Conservation (phyloP, 768 basidiomycete species). For the Suillus subluteus region DNA sequence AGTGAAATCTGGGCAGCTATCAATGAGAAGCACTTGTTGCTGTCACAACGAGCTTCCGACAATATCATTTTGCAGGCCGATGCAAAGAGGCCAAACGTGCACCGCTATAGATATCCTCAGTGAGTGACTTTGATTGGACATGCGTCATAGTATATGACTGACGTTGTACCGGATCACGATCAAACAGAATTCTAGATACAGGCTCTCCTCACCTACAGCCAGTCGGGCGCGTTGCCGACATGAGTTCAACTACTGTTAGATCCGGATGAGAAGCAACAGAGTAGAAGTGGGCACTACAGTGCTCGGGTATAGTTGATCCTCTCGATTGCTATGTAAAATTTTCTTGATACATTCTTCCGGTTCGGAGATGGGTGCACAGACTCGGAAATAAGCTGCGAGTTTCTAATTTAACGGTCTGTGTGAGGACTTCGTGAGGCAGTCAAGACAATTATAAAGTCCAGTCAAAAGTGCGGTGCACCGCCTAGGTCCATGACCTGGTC, state of each 20-base stretch:
- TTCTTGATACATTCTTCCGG: neutral
- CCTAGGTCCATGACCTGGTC: conserved; percentile 22
- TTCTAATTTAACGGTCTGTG: neutral
- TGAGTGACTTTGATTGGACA: conserved; percentile 39
- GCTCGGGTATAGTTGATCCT: neutral
- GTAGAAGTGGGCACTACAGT: neutral
- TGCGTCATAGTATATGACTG: conserved; percentile 1
- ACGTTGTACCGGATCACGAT: conserved; percentile 17
- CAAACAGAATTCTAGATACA: conserved; percentile 56
- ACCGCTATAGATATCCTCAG: conserved; percentile 76
- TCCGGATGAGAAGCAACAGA: conserved; percentile 14
- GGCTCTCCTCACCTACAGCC: conserved; percentile 62
- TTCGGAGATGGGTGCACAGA: conserved; percentile 6
- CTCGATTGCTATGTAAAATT: conserved; percentile 1
- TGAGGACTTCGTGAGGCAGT: conserved; percentile 2
- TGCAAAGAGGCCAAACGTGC: conserved; percentile 49
- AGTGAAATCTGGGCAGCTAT: conserved; percentile 55
- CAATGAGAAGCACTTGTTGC: conserved; percentile 59
- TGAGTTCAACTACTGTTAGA: conserved; percentile 39
- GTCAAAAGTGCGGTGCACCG: conserved; percentile 3
- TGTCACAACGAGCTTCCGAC: conserved; percentile 43
- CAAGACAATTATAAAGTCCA: neutral
- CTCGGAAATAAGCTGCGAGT: conserved; percentile 9
- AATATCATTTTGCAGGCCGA: conserved; percentile 45
- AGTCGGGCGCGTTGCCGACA: conserved; percentile 52